Base-by-base conservation (phyloP, 768 basidiomycete species). In the Termitomyces sp. region DNA sequence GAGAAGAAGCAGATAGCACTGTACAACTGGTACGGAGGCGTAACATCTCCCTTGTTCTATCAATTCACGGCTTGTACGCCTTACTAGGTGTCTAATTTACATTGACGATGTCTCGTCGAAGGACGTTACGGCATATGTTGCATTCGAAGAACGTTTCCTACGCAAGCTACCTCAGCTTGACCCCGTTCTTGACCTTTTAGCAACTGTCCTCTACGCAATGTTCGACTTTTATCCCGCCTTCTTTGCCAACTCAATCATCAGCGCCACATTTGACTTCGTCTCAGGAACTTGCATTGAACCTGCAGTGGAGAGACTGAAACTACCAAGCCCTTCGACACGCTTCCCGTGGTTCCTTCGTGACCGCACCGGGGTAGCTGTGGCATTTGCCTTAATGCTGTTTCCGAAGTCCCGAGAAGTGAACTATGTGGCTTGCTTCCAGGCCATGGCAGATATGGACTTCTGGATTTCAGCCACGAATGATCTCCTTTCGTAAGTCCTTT, bases 281-380 rank as follows among this genome's bases (percentile, higher is more conserved):
- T 59, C 56, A 28, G 61, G 52, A 22, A 67, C 56, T 24, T 64
- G 63, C 42, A 47, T 64, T 14, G 66, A 68, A 42, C 51, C 57
- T 4, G 47, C 45, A 12, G 26, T 65, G 10, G 59, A 54, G n/a
- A 28, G 28, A 1, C 36, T 67, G 26, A 38, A 53, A 4, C 12
- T 65, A 16, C 47, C 44, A 0, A 47, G 40, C 6, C 45, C 53
- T 8, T 61, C 64, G 2, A 13, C 42, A 3, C 57, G 59, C 8
- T 68, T 64, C 46, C 66, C 67, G 2, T 60, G 59, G 50, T 68
- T 63, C 26, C 59, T 68, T 22, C 64, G 66, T 38, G 58, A 61
- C n/a, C 60, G 60, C 44, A 64, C 61, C 6, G 64, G 63, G 2
- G 51, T 61, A 13, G 64, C 58, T 12, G 61, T 58, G 7, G 64